Percentiles rank a stretch among this genome's conserved stretches.
Conservation (phyloP, 2,329 filamentous ascomycete genomes). For the Microdochium trichocladiopsis region DNA sequence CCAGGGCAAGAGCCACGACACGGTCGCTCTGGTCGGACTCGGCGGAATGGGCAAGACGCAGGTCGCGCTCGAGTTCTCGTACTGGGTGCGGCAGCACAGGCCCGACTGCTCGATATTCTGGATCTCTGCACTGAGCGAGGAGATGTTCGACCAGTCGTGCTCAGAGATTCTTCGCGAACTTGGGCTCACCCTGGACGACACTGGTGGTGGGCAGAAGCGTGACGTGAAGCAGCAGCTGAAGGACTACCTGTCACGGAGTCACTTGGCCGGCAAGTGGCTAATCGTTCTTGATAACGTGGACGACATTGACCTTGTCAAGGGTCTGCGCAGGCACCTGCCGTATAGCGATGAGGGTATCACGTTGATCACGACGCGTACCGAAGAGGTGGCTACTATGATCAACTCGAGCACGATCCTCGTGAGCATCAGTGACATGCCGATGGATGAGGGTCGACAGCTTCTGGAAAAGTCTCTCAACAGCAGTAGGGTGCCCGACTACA, state of each 20-base stretch:
- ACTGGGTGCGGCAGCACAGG: constrained; percentile 12
- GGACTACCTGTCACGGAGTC: constrained; percentile 16
- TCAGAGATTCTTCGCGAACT: constrained; percentile 21
- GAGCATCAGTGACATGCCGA: constrained; percentile 20
- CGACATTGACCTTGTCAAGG: constrained; percentile 22
- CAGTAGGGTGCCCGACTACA: constrained; percentile 6
- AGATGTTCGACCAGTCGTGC: constrained; percentile 26
- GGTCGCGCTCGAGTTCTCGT: no score
- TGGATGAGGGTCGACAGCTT: constrained; percentile 15
- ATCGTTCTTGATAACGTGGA: constrained; percentile 38
- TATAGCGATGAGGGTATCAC: constrained; percentile 19
- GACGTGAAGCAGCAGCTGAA: constrained; percentile 29
- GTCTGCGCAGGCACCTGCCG: constrained; percentile 23
- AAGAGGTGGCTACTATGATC: constrained; percentile 18
- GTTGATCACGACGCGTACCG: constrained; percentile 29
- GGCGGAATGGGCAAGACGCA: no score
- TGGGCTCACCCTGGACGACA: constrained; percentile 18
- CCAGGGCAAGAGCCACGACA: background rate
- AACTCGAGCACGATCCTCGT: constrained; percentile 17
- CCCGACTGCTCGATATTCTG: constrained; percentile 27
- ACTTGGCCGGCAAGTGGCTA: constrained; percentile 25
- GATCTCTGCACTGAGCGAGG: constrained; percentile 21
- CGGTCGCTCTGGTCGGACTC: constrained; percentile 14
- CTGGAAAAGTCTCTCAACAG: constrained; percentile 14
- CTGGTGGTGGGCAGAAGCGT: no score